Evolutionary conservation across 352 stramenopile genomes (phyloP).

Genomic region (Pythium rhizo-oryzae): DNA sequence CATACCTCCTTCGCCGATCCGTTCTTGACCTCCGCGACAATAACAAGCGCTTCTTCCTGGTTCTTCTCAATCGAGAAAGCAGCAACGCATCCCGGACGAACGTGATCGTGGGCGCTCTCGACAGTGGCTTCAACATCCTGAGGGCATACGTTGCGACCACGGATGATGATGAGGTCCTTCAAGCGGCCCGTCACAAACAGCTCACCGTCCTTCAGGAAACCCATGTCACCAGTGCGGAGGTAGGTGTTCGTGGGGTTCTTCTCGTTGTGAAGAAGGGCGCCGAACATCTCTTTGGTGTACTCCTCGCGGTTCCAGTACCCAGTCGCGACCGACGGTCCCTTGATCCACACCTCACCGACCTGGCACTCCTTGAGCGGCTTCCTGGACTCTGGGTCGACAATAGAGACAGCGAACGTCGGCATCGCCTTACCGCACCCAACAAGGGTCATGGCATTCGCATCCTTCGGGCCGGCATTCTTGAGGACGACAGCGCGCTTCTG

Average conservation of each 20-base stretch:
- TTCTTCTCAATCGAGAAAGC: conserved; percentile 84
- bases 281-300: conserved; percentile 76
- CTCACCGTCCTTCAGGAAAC: conserved; percentile 65
- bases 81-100: conserved; percentile 74
- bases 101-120: conserved; percentile 60
- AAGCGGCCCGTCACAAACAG: conserved; percentile 77
- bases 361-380: conserved; percentile 48
- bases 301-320: conserved; percentile 78
- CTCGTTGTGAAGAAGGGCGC: conserved; percentile 45
- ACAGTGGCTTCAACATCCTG: conserved; percentile 80
- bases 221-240: conserved; percentile 77
- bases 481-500: conserved; percentile 47
- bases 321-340: conserved; percentile 70
- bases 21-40: conserved; percentile 80
- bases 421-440: conserved; percentile 84
- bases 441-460: conserved; percentile 48
- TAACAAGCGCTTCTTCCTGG: conserved; percentile 72
- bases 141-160: conserved; percentile 74
- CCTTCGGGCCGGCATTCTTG: conserved; percentile 33
- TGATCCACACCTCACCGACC: conserved; percentile 94
- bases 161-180: conserved; percentile 88
- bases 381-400: conserved; percentile 71
- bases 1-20: conserved; percentile 52
- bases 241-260: conserved; percentile 43
- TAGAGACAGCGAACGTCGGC: conserved; percentile 67